Conservation (phyloP, 805 yeast species). For the Metschnikowia peoriensis region DNA sequence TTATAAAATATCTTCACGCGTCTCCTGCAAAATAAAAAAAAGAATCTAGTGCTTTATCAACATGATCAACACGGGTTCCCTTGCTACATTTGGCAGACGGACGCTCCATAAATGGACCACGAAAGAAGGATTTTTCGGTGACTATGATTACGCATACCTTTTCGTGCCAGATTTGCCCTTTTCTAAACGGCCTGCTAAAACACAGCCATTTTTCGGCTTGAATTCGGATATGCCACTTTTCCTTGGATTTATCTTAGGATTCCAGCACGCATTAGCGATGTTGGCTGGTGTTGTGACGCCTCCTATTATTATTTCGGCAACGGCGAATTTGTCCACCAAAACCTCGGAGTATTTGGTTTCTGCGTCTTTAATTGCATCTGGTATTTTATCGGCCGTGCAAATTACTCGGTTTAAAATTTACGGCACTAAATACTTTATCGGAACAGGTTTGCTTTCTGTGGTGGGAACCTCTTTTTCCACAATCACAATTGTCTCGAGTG, state of each 20-base stretch:
- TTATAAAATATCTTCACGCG: no score
- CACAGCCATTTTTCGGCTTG: constrained; percentile 82
- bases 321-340: constrained; percentile 55
- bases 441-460: constrained; percentile 86
- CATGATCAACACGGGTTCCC: constrained; percentile 6
- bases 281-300: constrained; percentile 89
- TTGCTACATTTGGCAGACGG: constrained; percentile 17
- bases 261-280: constrained; percentile 89
- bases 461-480: constrained; percentile 93
- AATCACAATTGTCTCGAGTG: constrained; percentile 71
- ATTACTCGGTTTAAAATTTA: constrained; percentile 78
- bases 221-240: constrained; percentile 79
- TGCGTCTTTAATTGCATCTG: constrained; percentile 38
- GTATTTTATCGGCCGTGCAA: constrained; percentile 65
- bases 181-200: constrained; percentile 39
- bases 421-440: constrained; percentile 71
- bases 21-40: no score
- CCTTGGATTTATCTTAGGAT: constrained; percentile 73
- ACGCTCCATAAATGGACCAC: constrained; percentile 56
- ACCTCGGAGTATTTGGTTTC: constrained; percentile 38
- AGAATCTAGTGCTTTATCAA: no score
- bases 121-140: constrained; percentile 80
- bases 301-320: constrained; percentile 65
- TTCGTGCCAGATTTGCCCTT: constrained; percentile 84
- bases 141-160: constrained; percentile 75